A percentile compares a stretch with the other conserved stretches of the same genome.
phyloP scores from a whole-genome alignment of 2,329 filamentous ascomycete species.

The Apiospora koreana region DNA sequence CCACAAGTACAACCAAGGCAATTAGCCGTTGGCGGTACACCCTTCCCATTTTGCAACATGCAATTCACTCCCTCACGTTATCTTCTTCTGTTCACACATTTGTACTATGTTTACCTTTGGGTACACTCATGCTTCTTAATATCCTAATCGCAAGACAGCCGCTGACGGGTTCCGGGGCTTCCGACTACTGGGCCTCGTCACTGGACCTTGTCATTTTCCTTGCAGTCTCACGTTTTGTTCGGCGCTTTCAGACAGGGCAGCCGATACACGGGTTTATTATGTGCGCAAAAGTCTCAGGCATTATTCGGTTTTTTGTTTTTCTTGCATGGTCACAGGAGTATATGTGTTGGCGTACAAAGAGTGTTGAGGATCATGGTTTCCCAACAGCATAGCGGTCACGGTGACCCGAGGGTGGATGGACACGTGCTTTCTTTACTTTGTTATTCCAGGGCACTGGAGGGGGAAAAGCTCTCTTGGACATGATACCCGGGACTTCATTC shows the following conservation, averaged over 20 bases:
- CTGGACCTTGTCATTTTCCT: neutral
- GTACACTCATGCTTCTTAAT: neutral
- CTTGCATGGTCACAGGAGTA: conserved; percentile 2
- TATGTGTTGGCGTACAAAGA: neutral
- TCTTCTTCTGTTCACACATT: neutral
- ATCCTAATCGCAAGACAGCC: neutral
- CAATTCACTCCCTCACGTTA: neutral
- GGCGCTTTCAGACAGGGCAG: neutral
- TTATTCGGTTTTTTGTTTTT: neutral
- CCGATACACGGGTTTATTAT: neutral
- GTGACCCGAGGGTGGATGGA: neutral
- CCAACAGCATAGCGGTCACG: neutral
- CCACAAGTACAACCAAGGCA: neutral
- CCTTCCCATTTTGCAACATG: neutral
- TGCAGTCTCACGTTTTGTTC: neutral
- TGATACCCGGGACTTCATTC: conserved; percentile 12
- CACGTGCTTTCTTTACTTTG: neutral
- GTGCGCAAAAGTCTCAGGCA: neutral
- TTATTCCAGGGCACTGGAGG: neutral
- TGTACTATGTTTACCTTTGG: neutral
- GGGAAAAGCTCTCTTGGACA: conserved; percentile 8
- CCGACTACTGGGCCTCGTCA: neutral
- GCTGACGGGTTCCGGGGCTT: neutral
- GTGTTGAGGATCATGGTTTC: neutral
- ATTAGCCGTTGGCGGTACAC: neutral